Percentiles rank a stretch among this genome's conserved stretches.
phyloP scores from a whole-genome alignment of 1,284 basidiomycete genomes.

The Apiotrichum veenhuisii region DNA sequence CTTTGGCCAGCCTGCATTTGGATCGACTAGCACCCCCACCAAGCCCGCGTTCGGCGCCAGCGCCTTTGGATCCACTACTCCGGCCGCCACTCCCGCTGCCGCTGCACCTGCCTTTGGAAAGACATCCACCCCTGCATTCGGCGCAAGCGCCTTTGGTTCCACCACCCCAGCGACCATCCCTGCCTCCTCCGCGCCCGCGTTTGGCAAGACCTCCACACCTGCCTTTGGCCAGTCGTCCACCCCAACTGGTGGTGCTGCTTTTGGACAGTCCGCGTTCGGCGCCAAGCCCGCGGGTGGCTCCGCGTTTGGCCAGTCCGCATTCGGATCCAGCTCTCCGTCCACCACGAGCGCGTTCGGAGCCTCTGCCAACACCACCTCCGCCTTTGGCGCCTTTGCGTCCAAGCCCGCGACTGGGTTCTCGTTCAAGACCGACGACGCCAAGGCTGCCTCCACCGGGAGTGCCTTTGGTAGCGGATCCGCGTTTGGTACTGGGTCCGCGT shows the following conservation, averaged over 20 bases:
- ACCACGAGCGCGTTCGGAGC: background rate
- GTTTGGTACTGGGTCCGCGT: conserved; percentile 15
- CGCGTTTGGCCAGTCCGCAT: conserved; percentile 16
- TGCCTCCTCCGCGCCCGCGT: background rate
- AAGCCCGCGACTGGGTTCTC: background rate
- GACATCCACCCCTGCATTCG: conserved; percentile 8
- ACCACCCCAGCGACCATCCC: conserved; percentile 4
- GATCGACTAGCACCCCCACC: conserved; percentile 15
- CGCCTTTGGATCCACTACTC: conserved; percentile 14
- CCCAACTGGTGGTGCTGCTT: background rate
- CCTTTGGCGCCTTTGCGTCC: background rate
- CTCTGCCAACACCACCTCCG: background rate
- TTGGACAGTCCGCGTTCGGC: conserved; percentile 10
- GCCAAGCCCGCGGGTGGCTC: background rate
- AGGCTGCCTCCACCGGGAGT: conserved; percentile 13
- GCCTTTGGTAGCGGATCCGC: conserved; percentile 12
- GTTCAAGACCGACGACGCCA: background rate
- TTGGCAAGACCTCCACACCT: conserved; percentile 8
- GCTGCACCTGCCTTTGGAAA: conserved; percentile 20
- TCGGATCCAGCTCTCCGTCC: background rate
- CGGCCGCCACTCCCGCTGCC: background rate
- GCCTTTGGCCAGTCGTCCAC: conserved; percentile 19
- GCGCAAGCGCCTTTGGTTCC: background rate
- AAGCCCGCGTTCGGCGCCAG: background rate
- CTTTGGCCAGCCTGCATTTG: conserved; percentile 14